phyloP scores from a whole-genome alignment of 2,329 filamentous ascomycete species.

The Orbilia oligospora region DNA sequence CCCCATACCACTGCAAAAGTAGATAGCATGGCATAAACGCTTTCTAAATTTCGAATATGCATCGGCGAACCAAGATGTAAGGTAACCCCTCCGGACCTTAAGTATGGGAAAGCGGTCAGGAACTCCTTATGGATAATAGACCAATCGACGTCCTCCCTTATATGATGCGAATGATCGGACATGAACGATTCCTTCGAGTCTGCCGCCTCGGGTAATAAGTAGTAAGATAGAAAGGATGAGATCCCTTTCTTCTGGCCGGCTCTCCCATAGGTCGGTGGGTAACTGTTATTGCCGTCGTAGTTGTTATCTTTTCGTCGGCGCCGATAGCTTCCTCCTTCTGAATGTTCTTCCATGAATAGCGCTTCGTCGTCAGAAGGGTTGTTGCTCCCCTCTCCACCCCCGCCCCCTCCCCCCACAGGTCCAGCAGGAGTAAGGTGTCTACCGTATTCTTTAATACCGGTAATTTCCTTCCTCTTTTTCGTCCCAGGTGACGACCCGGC shows the following conservation, averaged over 20 bases:
- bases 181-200: constrained; percentile 57
- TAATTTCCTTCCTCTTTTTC: not conserved
- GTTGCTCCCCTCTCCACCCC: constrained; percentile 24
- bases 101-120: constrained; percentile 50
- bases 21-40: constrained; percentile 45
- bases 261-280: not conserved
- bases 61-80: constrained; percentile 55
- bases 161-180: constrained; percentile 51
- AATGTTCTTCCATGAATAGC: constrained; percentile 49
- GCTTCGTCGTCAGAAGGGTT: constrained; percentile 51
- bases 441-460: not conserved
- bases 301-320: constrained; percentile 24
- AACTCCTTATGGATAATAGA: constrained; percentile 57
- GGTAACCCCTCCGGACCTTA: constrained; percentile 50
- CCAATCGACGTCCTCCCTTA: constrained; percentile 50
- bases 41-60: constrained; percentile 52
- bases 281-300: not conserved
- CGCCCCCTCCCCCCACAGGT: not conserved
- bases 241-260: constrained; percentile 43
- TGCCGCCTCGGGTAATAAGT: constrained; percentile 50
- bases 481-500: constrained; percentile 5
- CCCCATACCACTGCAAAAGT: constrained; percentile 51
- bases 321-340: constrained; percentile 49
- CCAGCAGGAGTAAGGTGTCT: not conserved
- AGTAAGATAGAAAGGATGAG: constrained; percentile 57